A percentile compares a stretch with the other conserved stretches of the same genome.
phyloP scores from a whole-genome alignment of 257 asterid genomes.

The Leonotis leonurus region DNA sequence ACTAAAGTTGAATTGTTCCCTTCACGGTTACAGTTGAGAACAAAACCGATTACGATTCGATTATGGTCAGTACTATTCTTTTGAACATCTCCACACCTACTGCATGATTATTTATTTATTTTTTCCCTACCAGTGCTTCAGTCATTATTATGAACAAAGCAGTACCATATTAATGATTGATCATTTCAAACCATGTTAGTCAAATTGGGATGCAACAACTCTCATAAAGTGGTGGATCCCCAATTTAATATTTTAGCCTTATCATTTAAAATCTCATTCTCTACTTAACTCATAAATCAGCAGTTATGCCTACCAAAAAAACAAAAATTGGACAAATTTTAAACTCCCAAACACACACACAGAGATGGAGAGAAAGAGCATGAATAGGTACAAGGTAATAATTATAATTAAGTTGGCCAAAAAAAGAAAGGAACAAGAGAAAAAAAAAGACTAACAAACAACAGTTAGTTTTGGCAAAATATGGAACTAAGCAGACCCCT shows the following conservation, averaged over 20 bases:
- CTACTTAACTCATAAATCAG: background rate
- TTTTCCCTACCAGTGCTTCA: background rate
- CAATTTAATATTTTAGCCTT: background rate
- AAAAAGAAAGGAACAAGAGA: background rate
- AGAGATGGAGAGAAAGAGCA: background rate
- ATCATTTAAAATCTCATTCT: background rate
- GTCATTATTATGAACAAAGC: background rate
- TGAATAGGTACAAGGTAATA: conserved; percentile 14
- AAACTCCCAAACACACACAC: background rate
- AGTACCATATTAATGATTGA: background rate
- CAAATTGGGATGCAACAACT: background rate
- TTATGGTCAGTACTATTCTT: too few species aligned
- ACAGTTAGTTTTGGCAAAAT: conserved; percentile 4
- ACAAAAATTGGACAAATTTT: background rate
- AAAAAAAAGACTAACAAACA: background rate
- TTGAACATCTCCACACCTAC: too few species aligned
- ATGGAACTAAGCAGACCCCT: conserved; percentile 14
- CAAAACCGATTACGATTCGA: too few species aligned
- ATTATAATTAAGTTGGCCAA: conserved; percentile 3
- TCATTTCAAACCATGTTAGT: too few species aligned
- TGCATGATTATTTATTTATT: background rate
- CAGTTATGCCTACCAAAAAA: background rate
- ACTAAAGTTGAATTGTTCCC: too few species aligned
- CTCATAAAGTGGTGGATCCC: background rate
- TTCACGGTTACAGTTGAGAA: too few species aligned